Conservation (phyloP, 306 rosid species). For the Cucurbita pepo region DNA sequence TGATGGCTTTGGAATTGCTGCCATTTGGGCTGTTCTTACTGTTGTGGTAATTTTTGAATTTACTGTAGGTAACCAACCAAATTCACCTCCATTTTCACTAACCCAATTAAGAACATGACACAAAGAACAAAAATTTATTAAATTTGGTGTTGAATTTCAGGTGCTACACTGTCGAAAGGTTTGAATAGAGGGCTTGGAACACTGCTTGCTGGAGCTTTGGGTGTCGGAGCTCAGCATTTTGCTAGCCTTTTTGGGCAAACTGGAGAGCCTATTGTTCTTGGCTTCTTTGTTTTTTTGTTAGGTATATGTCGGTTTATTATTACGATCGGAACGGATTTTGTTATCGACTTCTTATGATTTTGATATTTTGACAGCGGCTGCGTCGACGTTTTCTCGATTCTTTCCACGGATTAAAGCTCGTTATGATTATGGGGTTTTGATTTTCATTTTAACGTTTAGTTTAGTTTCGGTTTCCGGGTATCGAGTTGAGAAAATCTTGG, state of each 20-base stretch:
- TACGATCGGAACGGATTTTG: too few relatives aligned
- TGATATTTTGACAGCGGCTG: slow-evolving; percentile 31
- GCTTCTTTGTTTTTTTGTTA: slow-evolving; percentile 55
- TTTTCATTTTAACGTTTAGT: slow-evolving; percentile 76
- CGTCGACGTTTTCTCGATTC: slow-evolving; percentile 57
- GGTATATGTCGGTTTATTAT: slow-evolving; percentile 5
- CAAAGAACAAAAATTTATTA: too few relatives aligned
- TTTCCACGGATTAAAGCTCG: slow-evolving; percentile 58
- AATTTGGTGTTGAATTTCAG: slow-evolving; percentile 15
- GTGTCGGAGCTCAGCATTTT: slow-evolving; percentile 60
- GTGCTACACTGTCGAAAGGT: slow-evolving; percentile 66
- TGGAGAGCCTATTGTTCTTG: slow-evolving; percentile 55
- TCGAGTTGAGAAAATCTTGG: slow-evolving; percentile 30
- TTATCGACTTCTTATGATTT: too few relatives aligned
- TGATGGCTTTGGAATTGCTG: slow-evolving; percentile 67
- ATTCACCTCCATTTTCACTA: neutral
- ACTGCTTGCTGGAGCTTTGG: slow-evolving; percentile 58
- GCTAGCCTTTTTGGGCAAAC: slow-evolving; percentile 41
- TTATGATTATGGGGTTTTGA: slow-evolving; percentile 67
- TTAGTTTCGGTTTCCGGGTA: slow-evolving; percentile 60
- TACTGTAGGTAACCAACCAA: slow-evolving; percentile 40
- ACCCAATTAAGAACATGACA: too few relatives aligned
- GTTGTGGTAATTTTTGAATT: slow-evolving; percentile 83
- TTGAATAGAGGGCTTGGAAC: slow-evolving; percentile 79
- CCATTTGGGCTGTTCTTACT: slow-evolving; percentile 87